Base-by-base conservation (phyloP, 495 filamentous ascomycete species). In the Penicillium egyptiacum region DNA sequence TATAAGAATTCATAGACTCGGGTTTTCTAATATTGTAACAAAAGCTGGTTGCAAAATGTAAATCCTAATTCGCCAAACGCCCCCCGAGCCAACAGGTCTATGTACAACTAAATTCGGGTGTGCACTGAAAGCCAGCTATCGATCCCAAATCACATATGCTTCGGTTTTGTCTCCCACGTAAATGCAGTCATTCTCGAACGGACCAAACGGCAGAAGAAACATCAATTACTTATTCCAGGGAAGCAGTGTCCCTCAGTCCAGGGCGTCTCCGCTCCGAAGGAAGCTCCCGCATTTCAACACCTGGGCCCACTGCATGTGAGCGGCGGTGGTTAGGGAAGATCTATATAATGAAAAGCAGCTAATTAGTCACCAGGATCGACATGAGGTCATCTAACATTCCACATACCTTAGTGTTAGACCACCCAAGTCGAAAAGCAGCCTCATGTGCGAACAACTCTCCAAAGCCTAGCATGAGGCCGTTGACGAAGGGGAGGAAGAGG, bases 401-500 rank as follows among this genome's bases (percentile, higher is more conserved):
- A 19, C 82, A 48, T 82, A 97, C 94, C 84, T 92, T 92, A 60
- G 94, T 97, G 48, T 86, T 86, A 40, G 88, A 85, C 94, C 94
- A 98, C 44, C 94, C 94, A 53, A 96, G 77, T 61, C 91, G 80
- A 67, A 92, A 98, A 12, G 94, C 94, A 11, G 89, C 84, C 75
- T 99, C 94, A 69, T 99, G 92, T 52, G 94, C 94, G 69, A 98
- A 88, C 37, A 99, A 76, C 74, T 99, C 94, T 22, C 94, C 94
- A 66, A 99, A 96, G 5, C 94, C 94, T 53, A 99, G 75, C 94
- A 99, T 99, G 74, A 99, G 80, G 20, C 94, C 94, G 73, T 99
- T 99, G 63, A 99, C 84, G 59, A 99, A 99, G 0, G 94, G 94
- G 3, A 99, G 77, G 0, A 99, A 57, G 8, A 99, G 77, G 70